A percentile compares a stretch with the other conserved stretches of the same genome.
phyloP scores from a whole-genome alignment of 805 yeast genomes.

The Priceomyces fermenticarens region DNA sequence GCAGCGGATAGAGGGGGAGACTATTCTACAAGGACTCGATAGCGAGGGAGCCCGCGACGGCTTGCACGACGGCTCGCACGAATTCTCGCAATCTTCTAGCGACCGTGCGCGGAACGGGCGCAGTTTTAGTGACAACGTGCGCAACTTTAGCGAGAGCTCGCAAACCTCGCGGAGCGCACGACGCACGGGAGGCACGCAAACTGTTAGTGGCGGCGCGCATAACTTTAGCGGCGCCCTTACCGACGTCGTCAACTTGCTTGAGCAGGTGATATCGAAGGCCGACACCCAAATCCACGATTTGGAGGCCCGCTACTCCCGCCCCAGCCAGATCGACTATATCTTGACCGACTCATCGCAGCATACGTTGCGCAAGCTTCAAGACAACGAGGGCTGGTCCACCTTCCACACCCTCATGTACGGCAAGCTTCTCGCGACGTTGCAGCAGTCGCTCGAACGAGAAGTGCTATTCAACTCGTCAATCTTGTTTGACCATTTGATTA shows the following conservation, averaged over 20 bases:
- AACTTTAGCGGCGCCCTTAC: slow-evolving; percentile 14
- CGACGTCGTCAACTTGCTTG: slow-evolving; percentile 20
- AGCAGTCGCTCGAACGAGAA: slow-evolving; percentile 50
- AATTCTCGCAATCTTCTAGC: no score
- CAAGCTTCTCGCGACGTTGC: slow-evolving; percentile 38
- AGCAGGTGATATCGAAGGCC: slow-evolving; percentile 34
- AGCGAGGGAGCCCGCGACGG: slow-evolving; percentile 9
- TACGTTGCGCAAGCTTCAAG: slow-evolving; percentile 46
- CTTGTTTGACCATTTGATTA: slow-evolving; percentile 47
- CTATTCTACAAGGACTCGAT: slow-evolving; percentile 17
- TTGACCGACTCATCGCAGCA: slow-evolving; percentile 43
- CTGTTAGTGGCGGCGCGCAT: no score
- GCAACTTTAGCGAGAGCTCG: no score
- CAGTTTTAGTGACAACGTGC: no score
- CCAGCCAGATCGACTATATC: slow-evolving; percentile 52
- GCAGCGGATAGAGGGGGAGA: slow-evolving; percentile 38
- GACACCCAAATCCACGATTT: slow-evolving; percentile 47
- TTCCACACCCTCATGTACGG: slow-evolving; percentile 43
- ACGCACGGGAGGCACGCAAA: no score
- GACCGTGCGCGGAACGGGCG: no score
- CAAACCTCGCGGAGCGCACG: no score
- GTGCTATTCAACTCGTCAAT: slow-evolving; percentile 55
- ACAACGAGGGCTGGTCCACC: slow-evolving; percentile 56
- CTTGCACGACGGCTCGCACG: no score
- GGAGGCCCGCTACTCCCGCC: slow-evolving; percentile 47